A percentile compares a stretch with the other conserved stretches of the same genome.
These are phyloP conservation scores for Fraxinus excelsior DNA, from an alignment of 257 asterid species.

Conservation along the genomic window DNA sequence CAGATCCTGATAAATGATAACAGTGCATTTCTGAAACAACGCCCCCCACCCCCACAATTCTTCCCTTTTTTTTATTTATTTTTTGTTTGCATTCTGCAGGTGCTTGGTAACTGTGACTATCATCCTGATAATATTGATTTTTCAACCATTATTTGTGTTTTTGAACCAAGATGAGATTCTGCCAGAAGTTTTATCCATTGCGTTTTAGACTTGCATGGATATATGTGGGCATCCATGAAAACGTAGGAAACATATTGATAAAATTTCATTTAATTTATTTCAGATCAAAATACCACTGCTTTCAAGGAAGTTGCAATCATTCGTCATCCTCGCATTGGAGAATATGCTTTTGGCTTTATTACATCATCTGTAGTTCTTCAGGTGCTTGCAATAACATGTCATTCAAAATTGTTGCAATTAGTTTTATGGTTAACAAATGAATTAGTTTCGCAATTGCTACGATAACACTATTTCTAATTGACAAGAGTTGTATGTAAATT, in stretches of 20 bases:
- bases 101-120: background rate
- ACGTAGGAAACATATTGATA: conserved; percentile 13
- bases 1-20: background rate
- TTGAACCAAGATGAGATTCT: background rate
- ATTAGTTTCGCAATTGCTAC: background rate
- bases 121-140: background rate
- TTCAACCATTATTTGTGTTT: background rate
- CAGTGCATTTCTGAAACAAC: background rate
- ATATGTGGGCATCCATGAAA: conserved; percentile 8
- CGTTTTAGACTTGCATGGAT: conserved; percentile 12
- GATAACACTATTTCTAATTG: background rate
- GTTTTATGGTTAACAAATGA: background rate
- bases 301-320: conserved; percentile 95
- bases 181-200: conserved; percentile 1
- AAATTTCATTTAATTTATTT: conserved; percentile 21
- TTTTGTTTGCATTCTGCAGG: too few relatives aligned
- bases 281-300: conserved; percentile 89
- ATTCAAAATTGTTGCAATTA: background rate
- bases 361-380: conserved; percentile 84
- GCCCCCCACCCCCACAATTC: too few relatives aligned
- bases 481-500: background rate
- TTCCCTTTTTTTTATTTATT: too few relatives aligned
- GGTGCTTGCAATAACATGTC: conserved; percentile 43
- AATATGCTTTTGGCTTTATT: conserved; percentile 86
- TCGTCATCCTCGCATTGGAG: conserved; percentile 95